phyloP scores from a whole-genome alignment of 805 yeast genomes.

The Diddensiella santjacobensis region DNA sequence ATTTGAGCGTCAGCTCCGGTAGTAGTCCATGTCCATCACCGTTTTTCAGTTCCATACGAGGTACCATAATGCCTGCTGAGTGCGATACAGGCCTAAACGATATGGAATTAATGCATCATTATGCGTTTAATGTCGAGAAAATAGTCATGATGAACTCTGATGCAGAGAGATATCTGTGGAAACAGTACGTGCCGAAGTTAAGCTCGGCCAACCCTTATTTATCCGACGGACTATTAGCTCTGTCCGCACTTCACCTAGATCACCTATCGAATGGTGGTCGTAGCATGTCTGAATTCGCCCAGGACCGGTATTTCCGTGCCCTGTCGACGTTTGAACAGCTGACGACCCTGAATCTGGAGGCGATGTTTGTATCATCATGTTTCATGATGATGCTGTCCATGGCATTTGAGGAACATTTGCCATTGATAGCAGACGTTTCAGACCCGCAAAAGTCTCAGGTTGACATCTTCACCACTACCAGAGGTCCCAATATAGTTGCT shows the following conservation, averaged over 20 bases:
- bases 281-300: slow-evolving; percentile 10
- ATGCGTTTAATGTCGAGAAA: slow-evolving; percentile 8
- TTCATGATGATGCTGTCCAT: slow-evolving; percentile 21
- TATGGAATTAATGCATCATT: slow-evolving; percentile 19
- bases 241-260: slow-evolving; percentile 17
- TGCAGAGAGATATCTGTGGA: slow-evolving; percentile 16
- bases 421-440: slow-evolving; percentile 5
- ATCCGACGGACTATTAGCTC: slow-evolving; percentile 17
- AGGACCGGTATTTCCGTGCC: slow-evolving; percentile 8
- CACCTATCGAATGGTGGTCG: slow-evolving; percentile 9
- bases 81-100: slow-evolving; percentile 7
- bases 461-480: slow-evolving; percentile 11
- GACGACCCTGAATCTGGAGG: slow-evolving; percentile 9
- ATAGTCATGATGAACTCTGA: slow-evolving; percentile 15
- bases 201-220: slow-evolving; percentile 12
- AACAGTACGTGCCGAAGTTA: slow-evolving; percentile 15
- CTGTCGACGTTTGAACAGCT: slow-evolving; percentile 9
- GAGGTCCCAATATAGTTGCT: slow-evolving; percentile 12
- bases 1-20: neutral
- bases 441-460: neutral
- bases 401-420: slow-evolving; percentile 14
- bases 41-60: neutral
- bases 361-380: slow-evolving; percentile 12
- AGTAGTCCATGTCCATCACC: neutral
- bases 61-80: slow-evolving; percentile 11